Conservation (phyloP, 73 alveolate species). For the Tetrahymena borealis region DNA sequence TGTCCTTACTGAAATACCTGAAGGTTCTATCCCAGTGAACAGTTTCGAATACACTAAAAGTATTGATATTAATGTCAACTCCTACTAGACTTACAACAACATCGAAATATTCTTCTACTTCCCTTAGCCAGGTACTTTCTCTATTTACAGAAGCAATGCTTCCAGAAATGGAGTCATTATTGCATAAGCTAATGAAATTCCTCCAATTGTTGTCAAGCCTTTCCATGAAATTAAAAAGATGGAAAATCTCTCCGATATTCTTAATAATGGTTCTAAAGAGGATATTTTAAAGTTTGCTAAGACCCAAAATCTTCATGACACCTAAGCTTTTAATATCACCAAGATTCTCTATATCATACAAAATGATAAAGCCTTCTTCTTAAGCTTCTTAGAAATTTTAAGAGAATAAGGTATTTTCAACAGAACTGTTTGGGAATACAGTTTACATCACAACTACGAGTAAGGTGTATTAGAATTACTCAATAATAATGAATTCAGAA, state of each 20-base stretch:
- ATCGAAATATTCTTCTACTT: background rate
- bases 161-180: constrained; percentile 53
- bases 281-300: constrained; percentile 53
- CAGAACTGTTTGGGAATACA: background rate
- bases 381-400: background rate
- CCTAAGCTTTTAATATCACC: constrained; percentile 39
- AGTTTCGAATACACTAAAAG: constrained; percentile 51
- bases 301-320: constrained; percentile 40
- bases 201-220: constrained; percentile 40
- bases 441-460: background rate
- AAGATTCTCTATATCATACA: constrained; percentile 42
- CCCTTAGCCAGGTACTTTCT: constrained; percentile 43
- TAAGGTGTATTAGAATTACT: background rate
- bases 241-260: constrained; percentile 59
- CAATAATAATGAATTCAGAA: background rate
- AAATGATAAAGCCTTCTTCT: background rate
- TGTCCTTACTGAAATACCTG: constrained; percentile 83
- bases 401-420: background rate
- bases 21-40: constrained; percentile 74
- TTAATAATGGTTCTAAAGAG: constrained; percentile 47
- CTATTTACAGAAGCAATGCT: constrained; percentile 87
- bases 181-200: constrained; percentile 51
- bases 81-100: constrained; percentile 55
- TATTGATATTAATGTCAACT: constrained; percentile 29
- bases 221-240: constrained; percentile 1